Conservation (phyloP, 2,329 filamentous ascomycete species). For the Penicillium sp. region DNA sequence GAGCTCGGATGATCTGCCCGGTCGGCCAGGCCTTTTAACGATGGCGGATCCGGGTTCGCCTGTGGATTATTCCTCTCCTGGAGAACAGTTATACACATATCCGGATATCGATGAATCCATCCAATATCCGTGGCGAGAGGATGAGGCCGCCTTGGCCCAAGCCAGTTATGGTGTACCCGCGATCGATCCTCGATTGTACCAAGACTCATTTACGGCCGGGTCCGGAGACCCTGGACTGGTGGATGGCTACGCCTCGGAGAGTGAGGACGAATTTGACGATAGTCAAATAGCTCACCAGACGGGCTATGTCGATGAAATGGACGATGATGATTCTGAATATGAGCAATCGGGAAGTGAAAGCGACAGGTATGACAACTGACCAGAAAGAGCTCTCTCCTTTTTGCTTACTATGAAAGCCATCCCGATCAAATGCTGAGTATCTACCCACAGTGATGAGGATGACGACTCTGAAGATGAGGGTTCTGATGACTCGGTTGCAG, state of each 20-base stretch:
- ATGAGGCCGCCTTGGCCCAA: slow-evolving; percentile 10
- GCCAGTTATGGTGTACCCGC: slow-evolving; percentile 18
- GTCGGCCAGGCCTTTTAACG: neutral
- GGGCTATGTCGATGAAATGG: slow-evolving; percentile 8
- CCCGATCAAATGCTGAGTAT: no score
- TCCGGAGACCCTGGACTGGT: slow-evolving; percentile 3
- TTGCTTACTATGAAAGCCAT: no score
- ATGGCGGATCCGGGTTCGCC: slow-evolving; percentile 16
- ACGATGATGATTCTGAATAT: slow-evolving; percentile 23
- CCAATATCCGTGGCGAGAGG: slow-evolving; percentile 30
- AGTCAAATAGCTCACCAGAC: neutral
- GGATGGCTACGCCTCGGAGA: neutral
- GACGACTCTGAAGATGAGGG: slow-evolving; percentile 19
- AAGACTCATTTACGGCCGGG: slow-evolving; percentile 16
- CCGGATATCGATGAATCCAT: slow-evolving; percentile 30
- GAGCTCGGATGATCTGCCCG: neutral
- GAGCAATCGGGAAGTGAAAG: slow-evolving; percentile 21
- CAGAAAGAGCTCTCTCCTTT: no score
- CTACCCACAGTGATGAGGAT: neutral
- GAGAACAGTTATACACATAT: slow-evolving; percentile 24
- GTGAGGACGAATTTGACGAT: slow-evolving; percentile 3
- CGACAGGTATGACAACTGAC: slow-evolving; percentile 19
- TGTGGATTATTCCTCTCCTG: slow-evolving; percentile 6
- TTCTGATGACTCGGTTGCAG: slow-evolving; percentile 18
- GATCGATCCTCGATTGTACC: slow-evolving; percentile 32